A percentile compares a stretch with the other conserved stretches of the same genome.
Evolutionary conservation across 1,284 basidiomycete genomes (phyloP).

Genomic region (Ceratobasidium sp.): DNA sequence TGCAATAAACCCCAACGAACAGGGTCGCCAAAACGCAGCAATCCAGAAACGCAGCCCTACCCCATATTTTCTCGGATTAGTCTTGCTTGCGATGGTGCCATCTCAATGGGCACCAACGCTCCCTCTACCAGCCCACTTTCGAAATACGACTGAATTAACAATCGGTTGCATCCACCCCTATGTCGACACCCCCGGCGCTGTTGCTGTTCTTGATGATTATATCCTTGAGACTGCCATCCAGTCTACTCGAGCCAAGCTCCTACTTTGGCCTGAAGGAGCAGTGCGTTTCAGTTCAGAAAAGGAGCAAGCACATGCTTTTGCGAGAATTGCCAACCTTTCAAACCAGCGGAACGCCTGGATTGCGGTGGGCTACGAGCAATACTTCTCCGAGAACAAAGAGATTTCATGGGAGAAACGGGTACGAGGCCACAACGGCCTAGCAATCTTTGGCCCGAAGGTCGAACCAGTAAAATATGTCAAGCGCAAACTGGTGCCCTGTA

Average conservation of each 20-base stretch:
- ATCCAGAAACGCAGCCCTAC: constrained; percentile 38
- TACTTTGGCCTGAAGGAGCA: constrained; percentile 86
- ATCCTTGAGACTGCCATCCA: constrained; percentile 67
- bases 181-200: constrained; percentile 54
- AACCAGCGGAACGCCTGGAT: constrained; percentile 61
- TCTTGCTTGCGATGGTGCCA: constrained; percentile 60
- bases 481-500: constrained; percentile 79
- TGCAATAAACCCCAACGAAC: constrained; percentile 13
- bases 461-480: constrained; percentile 75
- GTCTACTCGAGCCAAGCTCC: constrained; percentile 64
- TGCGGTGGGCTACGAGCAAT: constrained; percentile 78
- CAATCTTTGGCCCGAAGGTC: constrained; percentile 64
- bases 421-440: constrained; percentile 70
- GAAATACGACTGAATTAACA: constrained; percentile 66
- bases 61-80: constrained; percentile 62
- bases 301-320: constrained; percentile 67
- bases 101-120: constrained; percentile 63
- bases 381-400: constrained; percentile 56
- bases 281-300: constrained; percentile 68
- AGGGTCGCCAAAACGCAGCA: too few relatives aligned
- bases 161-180: constrained; percentile 69
- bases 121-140: constrained; percentile 62
- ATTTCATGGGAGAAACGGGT: constrained; percentile 59
- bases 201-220: constrained; percentile 70
- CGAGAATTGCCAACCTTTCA: constrained; percentile 58